Evolutionary conservation across 1,284 basidiomycete genomes (phyloP), one percentile per base, ranked within the genome.

Genomic region (Fomitopsis schrenkii): DNA sequence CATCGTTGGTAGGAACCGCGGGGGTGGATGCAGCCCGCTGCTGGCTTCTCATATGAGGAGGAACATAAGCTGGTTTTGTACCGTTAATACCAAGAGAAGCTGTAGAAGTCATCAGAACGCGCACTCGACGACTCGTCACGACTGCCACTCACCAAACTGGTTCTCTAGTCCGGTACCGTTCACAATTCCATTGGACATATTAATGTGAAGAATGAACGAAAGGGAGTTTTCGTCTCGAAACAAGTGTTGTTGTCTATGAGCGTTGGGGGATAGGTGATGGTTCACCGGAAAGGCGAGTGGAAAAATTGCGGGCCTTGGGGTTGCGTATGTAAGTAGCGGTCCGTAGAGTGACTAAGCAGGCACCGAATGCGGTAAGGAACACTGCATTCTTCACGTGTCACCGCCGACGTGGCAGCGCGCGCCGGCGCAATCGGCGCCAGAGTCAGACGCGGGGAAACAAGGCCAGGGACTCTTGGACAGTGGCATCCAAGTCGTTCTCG

Each of bases 141-240:
- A 60, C 14, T 28, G 62, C 48, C 8, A 83, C 89, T 71, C 69
- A 94, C 92, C 84, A 77, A 95, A 90, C 76, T 88, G 86, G 74
- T 83, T 81, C 84, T 95, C 94, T 73, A 95, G 81, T 78, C 84
- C 88, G 76, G 84, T 78, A 74, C 85, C 88, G 79, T 91, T 91
- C 87, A 90, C 83, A 82, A 84, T 84, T 84, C 88, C 89, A 91
- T 91, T 91, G 79, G 87, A 86, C 90, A 91, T 91, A 89, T 87
- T 90, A 88, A 72, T 67, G 61, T 59, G 70, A 69, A 70, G 66
- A 60, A 64, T 65, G 66, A 69, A 61, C 61, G 67, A 67, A 63
- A 62, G 62, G 61, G 58, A 64, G 59, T 67, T 68, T 63, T 68
- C 64, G 59, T 41, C 62, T 68, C 57, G 64, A 68, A 63, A 66